Evolutionary conservation across 768 basidiomycete species (phyloP).

Genomic region (Harrya chromipes): DNA sequence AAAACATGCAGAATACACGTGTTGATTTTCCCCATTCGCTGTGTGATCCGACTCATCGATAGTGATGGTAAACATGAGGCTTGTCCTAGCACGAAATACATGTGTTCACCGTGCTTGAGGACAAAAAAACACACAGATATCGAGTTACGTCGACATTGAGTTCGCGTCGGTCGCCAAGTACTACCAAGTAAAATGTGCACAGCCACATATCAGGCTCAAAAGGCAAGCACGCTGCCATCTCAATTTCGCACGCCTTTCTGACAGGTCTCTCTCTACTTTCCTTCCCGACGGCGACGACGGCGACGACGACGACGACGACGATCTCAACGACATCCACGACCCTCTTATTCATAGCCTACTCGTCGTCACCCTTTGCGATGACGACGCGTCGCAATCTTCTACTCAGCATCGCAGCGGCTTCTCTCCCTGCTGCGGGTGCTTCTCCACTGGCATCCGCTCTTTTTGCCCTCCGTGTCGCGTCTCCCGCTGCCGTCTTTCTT

Average conservation of each 20-base stretch:
- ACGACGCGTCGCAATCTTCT: conserved; percentile 25
- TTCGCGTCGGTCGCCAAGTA: conserved; percentile 7
- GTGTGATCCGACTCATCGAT: conserved; percentile 16
- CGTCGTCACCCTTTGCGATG: conserved; percentile 14
- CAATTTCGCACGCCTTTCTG: conserved; percentile 31
- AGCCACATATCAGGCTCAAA: conserved; percentile 32
- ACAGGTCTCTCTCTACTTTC: too few species aligned
- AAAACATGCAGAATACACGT: conserved; percentile 24
- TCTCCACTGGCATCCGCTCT: conserved; percentile 36
- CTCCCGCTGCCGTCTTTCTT: conserved; percentile 64
- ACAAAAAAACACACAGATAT: conserved; percentile 5
- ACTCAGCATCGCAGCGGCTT: conserved; percentile 19
- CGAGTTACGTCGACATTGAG: conserved; percentile 1
- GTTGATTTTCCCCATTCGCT: conserved; percentile 17
- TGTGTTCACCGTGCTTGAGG: conserved; percentile 21
- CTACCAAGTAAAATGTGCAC: conserved; percentile 5
- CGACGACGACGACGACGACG: conserved; percentile 28
- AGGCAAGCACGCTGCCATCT: conserved; percentile 24
- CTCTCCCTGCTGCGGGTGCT: conserved; percentile 23
- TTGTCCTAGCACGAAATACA: conserved; percentile 2
- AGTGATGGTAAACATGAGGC: conserved; percentile 18
- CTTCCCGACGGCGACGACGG: conserved; percentile 32
- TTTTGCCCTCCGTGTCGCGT: conserved; percentile 59
- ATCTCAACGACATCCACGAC: conserved; percentile 1
- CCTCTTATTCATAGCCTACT: not conserved